A percentile compares a stretch with the other conserved stretches of the same genome.
Evolutionary conservation across 2,329 filamentous ascomycete species (phyloP).

Genomic region (Pseudogymnoascus sp.): DNA sequence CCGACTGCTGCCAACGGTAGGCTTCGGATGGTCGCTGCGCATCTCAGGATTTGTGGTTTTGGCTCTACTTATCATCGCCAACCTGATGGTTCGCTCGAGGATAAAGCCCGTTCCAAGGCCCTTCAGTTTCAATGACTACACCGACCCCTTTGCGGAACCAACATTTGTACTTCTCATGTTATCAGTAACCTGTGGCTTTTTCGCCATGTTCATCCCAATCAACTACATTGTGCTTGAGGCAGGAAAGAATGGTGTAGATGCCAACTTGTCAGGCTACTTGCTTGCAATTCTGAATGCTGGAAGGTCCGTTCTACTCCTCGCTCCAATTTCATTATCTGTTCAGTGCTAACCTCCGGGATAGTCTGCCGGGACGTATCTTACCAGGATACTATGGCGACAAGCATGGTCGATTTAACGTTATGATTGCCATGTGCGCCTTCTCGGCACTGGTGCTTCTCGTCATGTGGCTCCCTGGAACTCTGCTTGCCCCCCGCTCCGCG

Average conservation of each 20-base stretch:
- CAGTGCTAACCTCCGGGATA: slow-evolving; percentile 14
- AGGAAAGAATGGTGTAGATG: slow-evolving; percentile 36
- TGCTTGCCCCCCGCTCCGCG: slow-evolving; percentile 33
- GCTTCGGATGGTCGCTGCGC: slow-evolving; percentile 49
- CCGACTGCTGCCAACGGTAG: slow-evolving; percentile 41
- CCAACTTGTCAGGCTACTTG: slow-evolving; percentile 39
- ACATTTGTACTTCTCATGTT: slow-evolving; percentile 29
- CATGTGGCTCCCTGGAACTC: slow-evolving; percentile 54
- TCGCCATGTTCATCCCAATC: slow-evolving; percentile 30
- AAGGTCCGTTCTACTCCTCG: not conserved
- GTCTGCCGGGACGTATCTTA: slow-evolving; percentile 46
- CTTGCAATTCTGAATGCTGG: slow-evolving; percentile 43
- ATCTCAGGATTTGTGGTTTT: slow-evolving; percentile 46
- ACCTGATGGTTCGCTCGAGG: slow-evolving; percentile 29
- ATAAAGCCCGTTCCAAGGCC: slow-evolving; percentile 2
- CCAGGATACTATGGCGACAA: slow-evolving; percentile 44
- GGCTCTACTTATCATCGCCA: slow-evolving; percentile 26
- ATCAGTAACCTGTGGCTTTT: slow-evolving; percentile 36
- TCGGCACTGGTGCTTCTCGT: slow-evolving; percentile 40
- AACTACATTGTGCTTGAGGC: slow-evolving; percentile 37
- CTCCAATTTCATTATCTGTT: not conserved
- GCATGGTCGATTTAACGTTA: slow-evolving; percentile 43
- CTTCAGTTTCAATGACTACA: slow-evolving; percentile 26
- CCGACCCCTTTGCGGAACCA: slow-evolving; percentile 24
- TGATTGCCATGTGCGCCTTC: slow-evolving; percentile 12